phyloP scores from a whole-genome alignment of 139 green algal genomes.

The Yamagishiella unicocca region DNA sequence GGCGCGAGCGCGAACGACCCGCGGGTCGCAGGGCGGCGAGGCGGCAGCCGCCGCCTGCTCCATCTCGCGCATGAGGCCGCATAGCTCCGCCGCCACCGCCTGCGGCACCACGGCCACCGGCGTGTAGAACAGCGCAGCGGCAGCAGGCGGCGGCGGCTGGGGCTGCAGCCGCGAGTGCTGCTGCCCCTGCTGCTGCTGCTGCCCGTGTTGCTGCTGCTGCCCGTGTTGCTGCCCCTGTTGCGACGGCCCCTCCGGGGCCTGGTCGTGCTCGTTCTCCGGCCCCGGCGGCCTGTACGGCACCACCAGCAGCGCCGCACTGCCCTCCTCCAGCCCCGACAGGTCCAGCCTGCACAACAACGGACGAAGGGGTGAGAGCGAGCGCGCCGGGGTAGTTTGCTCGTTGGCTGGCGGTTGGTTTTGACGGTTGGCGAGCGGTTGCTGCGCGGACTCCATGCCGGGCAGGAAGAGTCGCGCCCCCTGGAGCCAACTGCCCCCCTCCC shows the following conservation, averaged over 20 bases:
- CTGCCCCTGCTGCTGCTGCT: no score
- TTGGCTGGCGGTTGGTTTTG: no score
- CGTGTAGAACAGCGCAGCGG: neutral
- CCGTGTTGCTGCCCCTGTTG: no score
- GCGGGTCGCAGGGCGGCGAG: neutral
- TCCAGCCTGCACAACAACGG: neutral
- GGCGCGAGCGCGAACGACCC: neutral
- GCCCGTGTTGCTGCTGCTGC: no score
- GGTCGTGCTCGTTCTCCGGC: neutral
- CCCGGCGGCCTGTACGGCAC: neutral
- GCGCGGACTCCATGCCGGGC: no score
- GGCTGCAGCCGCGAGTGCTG: no score
- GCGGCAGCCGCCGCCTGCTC: neutral
- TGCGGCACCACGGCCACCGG: neutral
- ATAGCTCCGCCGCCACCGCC: constrained; percentile 12
- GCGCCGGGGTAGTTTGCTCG: no score
- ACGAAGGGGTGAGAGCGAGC: no score
- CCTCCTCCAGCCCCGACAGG: constrained; percentile 9
- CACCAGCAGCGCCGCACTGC: constrained; percentile 9
- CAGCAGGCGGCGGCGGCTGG: neutral
- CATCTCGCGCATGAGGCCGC: neutral
- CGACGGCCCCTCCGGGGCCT: no score
- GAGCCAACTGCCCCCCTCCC: neutral
- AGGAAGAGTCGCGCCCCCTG: neutral
- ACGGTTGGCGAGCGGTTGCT: no score